Percentiles rank a stretch among this genome's conserved stretches.
These are phyloP conservation scores for Xylaria sp. DNA, from an alignment of 2,329 filamentous ascomycete species.

Conservation along the genomic window DNA sequence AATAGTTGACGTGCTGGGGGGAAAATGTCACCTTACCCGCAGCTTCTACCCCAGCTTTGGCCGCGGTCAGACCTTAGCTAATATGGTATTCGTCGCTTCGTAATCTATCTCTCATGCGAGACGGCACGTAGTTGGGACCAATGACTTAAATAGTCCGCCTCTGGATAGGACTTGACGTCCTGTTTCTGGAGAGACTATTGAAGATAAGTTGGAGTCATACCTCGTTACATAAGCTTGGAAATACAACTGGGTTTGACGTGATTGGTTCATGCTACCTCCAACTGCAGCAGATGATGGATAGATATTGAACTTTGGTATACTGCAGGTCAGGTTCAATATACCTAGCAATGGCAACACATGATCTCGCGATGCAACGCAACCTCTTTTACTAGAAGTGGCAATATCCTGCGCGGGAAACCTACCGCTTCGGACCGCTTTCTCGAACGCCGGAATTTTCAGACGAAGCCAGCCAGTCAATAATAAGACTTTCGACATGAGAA, in stretches of 20 bases:
- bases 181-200: neutral
- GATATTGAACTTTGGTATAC: neutral
- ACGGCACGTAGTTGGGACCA: neutral
- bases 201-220: neutral
- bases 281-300: neutral
- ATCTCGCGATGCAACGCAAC: neutral
- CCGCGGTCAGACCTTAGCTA: conserved; percentile 19
- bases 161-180: neutral
- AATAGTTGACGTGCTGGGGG: conserved; percentile 3
- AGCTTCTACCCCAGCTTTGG: conserved; percentile 4
- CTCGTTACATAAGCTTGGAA: conserved; percentile 5
- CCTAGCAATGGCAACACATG: neutral
- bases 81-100: conserved; percentile 12
- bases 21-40: conserved; percentile 13
- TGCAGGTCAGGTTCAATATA: neutral
- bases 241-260: neutral
- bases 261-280: neutral
- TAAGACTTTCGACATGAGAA: neutral
- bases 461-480: neutral
- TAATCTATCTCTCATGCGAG: conserved; percentile 23
- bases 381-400: conserved; percentile 14
- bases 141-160: neutral
- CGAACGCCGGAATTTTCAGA: neutral
- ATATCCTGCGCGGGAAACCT: neutral
- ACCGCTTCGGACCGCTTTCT: neutral